Conservation (phyloP, 805 yeast species). For the Starmerella stigmatis region DNA sequence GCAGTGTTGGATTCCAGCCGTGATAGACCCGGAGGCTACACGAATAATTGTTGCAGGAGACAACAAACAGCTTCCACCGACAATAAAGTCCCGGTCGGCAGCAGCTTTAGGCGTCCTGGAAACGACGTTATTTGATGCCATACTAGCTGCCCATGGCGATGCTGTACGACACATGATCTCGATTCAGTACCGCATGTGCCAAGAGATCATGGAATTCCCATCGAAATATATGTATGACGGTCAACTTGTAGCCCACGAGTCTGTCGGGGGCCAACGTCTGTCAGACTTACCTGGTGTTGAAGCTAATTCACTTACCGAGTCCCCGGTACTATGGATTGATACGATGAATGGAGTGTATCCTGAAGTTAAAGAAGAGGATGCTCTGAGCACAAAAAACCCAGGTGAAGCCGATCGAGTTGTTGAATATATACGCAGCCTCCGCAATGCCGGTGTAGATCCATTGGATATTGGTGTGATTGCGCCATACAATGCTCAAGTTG, state of each 20-base stretch:
- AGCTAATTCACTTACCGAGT: constrained; percentile 45
- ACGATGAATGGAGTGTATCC: constrained; percentile 70
- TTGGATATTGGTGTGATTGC: constrained; percentile 72
- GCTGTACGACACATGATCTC: constrained; percentile 50
- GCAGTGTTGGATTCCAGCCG: constrained; percentile 88
- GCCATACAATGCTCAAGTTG: constrained; percentile 84
- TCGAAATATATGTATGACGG: constrained; percentile 56
- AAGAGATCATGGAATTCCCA: constrained; percentile 65
- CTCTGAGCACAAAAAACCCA: constrained; percentile 48
- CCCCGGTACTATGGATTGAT: constrained; percentile 71
- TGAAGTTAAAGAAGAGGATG: constrained; percentile 24
- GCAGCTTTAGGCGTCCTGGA: constrained; percentile 41
- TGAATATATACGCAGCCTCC: constrained; percentile 45
- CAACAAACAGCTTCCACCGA: constrained; percentile 84
- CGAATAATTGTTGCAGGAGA: constrained; percentile 83
- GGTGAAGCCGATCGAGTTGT: constrained; percentile 58
- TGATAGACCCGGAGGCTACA: constrained; percentile 30
- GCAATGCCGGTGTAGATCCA: constrained; percentile 43
- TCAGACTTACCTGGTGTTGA: constrained; percentile 41
- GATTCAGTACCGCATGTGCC: constrained; percentile 82
- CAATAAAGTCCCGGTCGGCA: constrained; percentile 46
- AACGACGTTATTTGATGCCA: constrained; percentile 69
- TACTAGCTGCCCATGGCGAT: constrained; percentile 42
- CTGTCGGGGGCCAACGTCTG: constrained; percentile 45
- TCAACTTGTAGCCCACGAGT: constrained; percentile 48